Evolutionary conservation across 1,284 basidiomycete genomes (phyloP), one percentile per base, ranked within the genome.

Genomic region (Rhodotorula sp.): DNA sequence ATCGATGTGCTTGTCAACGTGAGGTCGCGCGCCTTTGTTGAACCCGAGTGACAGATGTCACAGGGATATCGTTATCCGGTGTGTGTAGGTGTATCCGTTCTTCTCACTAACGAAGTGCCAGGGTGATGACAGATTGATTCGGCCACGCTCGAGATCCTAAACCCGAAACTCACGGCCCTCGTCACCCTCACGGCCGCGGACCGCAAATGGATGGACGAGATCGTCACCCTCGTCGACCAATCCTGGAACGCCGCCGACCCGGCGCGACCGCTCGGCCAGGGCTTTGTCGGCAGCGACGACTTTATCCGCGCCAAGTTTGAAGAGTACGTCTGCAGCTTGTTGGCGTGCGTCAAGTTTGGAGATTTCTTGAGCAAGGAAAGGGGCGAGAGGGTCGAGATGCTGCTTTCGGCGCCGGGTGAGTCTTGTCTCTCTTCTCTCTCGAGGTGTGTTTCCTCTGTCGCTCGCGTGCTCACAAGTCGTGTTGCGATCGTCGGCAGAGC

Each of bases 91-190:
- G 12, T 10, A 10, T 10, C 39, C 39, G 39, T n/a, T 39, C 6
- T 39, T 39, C 39, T 39, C 39, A 39, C 39, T 39, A 12, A 34
- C 34, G 34, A 34, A n/a, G n/a, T n/a, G n/a, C n/a, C n/a, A n/a
- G n/a, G n/a, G n/a, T n/a, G n/a, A n/a, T n/a, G n/a, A n/a, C n/a
- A 94, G 91, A 90, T 91, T 49, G 94, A 97, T 79, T 90, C 88
- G 5, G 91, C 89, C 16, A 84, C 85, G 0, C 87, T 97, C 73
- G 93, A 96, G 76, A 93, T 95, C 82, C 84, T 89, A 43, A 90
- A 98, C 80, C 87, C 90, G 0, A 88, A 86, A 79, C 80, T 97
- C 8, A 92, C 96, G 77, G 86, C 90, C 46, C 83, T 90, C 39
- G 87, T 91, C 43, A 87, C 87, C 8, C 84, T 99, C 70, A 98